Conservation (phyloP, 768 basidiomycete species). For the Kondoa malvinella region DNA sequence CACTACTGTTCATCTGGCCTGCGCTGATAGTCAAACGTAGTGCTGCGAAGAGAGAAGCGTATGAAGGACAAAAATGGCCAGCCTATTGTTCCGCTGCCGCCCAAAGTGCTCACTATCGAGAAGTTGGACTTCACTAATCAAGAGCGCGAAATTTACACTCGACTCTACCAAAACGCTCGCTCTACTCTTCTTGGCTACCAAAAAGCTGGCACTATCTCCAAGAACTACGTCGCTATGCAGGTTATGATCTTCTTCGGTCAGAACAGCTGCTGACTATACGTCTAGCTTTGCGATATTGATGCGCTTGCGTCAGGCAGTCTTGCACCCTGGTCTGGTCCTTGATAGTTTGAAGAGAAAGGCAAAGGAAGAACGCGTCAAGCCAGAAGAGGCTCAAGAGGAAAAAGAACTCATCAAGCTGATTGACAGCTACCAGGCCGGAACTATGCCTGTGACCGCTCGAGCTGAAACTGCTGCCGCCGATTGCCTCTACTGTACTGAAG, state of each 20-base stretch:
- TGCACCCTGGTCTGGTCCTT: constrained; percentile 72
- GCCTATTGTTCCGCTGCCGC: constrained; percentile 69
- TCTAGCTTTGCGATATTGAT: constrained; percentile 66
- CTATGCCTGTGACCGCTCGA: background rate
- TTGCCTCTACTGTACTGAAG: background rate
- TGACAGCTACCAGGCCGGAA: constrained; percentile 19
- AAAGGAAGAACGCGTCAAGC: constrained; percentile 31
- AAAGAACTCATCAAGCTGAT: constrained; percentile 32
- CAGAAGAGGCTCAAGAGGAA: constrained; percentile 38
- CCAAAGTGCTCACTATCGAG: constrained; percentile 63
- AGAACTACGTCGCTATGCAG: constrained; percentile 32
- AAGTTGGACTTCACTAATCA: constrained; percentile 59
- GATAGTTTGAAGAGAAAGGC: constrained; percentile 36
- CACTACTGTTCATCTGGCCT: background rate
- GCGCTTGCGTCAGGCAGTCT: constrained; percentile 75
- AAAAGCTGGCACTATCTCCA: constrained; percentile 43
- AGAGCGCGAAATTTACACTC: constrained; percentile 66
- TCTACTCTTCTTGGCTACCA: constrained; percentile 60
- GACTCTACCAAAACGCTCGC: constrained; percentile 57
- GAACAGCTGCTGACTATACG: background rate
- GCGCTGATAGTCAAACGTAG: background rate
- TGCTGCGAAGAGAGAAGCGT: constrained; percentile 71
- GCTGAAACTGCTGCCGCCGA: background rate
- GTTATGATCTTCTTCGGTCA: background rate
- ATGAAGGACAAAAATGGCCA: constrained; percentile 77